Base-by-base conservation (phyloP, 2,329 filamentous ascomycete genomes). In the Emergomyces pasteurianus region DNA sequence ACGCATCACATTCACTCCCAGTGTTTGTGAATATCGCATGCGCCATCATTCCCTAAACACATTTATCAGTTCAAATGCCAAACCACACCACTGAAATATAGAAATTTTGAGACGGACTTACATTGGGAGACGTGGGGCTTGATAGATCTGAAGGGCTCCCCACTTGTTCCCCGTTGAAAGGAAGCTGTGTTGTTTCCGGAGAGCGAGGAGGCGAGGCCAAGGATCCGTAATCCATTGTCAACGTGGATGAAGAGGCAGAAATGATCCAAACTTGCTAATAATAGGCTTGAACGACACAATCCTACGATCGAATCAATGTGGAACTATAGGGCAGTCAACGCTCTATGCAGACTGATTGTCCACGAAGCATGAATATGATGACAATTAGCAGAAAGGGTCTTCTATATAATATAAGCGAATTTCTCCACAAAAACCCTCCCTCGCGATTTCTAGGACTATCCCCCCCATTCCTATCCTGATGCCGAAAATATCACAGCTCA, bases 141-240 rank as follows among this genome's bases (percentile, higher is more conserved):
- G 67, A 68, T 34, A 65, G 59, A 40, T 69, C 66, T 38, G 66
- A 67, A 31, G 65, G 66, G 58, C 62, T 65, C 49, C 67, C 67
- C 9, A 10, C 28, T 36, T 10, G 34, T 28, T 58, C 46, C 28
- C 21, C 58, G 2, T 31, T 23, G 34, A 50, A 59, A 38, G 54
- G 23, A 43, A 55, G 21, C 21, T 23, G 54, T 14, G 16, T 23
- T 43, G 78, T 75, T 56, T 80, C 68, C 31, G 38, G 18, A 16
- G 40, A 52, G n/a, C 23, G 14, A 7, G 58, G 28, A 18, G 47
- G 38, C 9, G 12, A 31, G 16, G 6, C 14, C 21, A 55, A 12
- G 21, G 23, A 59, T 43, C 42, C 16, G 23, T 56, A 59, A 50
- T 58, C 60, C 60, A 61, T 61, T 50, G 34, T 5, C n/a, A 54